phyloP scores from a whole-genome alignment of 1,284 basidiomycete genomes.

The Melampsora americana region DNA sequence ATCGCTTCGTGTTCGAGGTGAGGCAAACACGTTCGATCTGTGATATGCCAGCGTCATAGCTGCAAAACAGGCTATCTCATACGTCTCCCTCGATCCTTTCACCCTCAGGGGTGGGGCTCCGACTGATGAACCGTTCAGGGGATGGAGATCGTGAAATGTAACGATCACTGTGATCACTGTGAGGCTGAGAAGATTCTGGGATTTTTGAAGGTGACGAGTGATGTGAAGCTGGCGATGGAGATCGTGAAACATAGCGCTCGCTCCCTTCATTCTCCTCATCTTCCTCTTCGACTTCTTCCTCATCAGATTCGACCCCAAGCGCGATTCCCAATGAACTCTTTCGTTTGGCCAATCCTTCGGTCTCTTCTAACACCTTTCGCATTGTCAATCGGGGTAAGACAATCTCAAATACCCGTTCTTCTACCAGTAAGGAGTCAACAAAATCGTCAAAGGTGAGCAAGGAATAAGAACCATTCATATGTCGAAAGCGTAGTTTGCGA shows the following conservation, averaged over 20 bases:
- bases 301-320: constrained; percentile 58
- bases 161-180: constrained; percentile 44
- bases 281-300: constrained; percentile 45
- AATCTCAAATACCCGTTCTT: constrained; percentile 93
- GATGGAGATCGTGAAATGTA: constrained; percentile 48
- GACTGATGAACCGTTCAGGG: constrained; percentile 44
- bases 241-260: constrained; percentile 39
- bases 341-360: constrained; percentile 77
- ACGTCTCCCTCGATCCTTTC: constrained; percentile 38
- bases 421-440: constrained; percentile 74
- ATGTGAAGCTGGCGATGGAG: constrained; percentile 19
- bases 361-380: constrained; percentile 83
- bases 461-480: constrained; percentile 65
- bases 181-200: neutral
- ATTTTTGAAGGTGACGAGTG: neutral
- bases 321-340: constrained; percentile 76
- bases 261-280: constrained; percentile 33
- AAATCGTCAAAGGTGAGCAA: constrained; percentile 91
- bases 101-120: constrained; percentile 42
- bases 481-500: constrained; percentile 76
- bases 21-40: no score
- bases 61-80: neutral
- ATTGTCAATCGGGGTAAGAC: constrained; percentile 86
- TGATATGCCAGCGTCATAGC: no score
- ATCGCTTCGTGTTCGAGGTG: no score